A percentile compares a stretch with the other conserved stretches of the same genome.
Conservation (phyloP, 108 stramenopile species). For the Conticribra guillardii region DNA sequence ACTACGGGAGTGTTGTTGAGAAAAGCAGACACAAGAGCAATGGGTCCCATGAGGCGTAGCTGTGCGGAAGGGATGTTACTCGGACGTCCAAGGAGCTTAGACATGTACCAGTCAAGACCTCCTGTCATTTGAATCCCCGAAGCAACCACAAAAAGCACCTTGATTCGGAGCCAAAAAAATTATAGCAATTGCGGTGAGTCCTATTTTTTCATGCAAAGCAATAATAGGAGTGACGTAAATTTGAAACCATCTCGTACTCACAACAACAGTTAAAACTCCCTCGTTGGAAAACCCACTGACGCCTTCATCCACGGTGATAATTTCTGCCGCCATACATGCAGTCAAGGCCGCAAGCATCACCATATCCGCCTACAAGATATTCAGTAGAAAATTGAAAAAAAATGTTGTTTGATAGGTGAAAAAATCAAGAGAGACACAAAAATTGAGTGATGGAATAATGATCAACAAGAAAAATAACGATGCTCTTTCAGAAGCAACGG, state of each 20-base stretch:
- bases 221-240: not conserved
- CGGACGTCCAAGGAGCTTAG: constrained; percentile 75
- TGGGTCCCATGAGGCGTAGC: constrained; percentile 67
- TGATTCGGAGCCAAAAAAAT: no score
- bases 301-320: constrained; percentile 72
- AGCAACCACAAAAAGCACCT: constrained; percentile 81
- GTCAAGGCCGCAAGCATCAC: constrained; percentile 76
- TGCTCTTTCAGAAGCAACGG: no score
- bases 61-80: constrained; percentile 68
- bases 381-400: no score
- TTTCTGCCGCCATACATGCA: constrained; percentile 70
- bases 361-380: constrained; percentile 61
- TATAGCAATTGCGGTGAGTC: not conserved
- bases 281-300: constrained; percentile 85
- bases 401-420: not conserved
- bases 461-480: no score
- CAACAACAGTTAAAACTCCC: constrained; percentile 79
- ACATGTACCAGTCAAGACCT: constrained; percentile 88
- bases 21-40: constrained; percentile 78
- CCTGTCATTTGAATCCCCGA: constrained; percentile 84
- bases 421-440: no score
- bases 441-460: no score
- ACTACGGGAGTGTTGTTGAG: constrained; percentile 91
- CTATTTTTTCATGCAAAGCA: not conserved
- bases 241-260: constrained; percentile 13